Evolutionary conservation across 2,329 filamentous ascomycete species (phyloP).

Genomic region (Apiospora phragmitis): DNA sequence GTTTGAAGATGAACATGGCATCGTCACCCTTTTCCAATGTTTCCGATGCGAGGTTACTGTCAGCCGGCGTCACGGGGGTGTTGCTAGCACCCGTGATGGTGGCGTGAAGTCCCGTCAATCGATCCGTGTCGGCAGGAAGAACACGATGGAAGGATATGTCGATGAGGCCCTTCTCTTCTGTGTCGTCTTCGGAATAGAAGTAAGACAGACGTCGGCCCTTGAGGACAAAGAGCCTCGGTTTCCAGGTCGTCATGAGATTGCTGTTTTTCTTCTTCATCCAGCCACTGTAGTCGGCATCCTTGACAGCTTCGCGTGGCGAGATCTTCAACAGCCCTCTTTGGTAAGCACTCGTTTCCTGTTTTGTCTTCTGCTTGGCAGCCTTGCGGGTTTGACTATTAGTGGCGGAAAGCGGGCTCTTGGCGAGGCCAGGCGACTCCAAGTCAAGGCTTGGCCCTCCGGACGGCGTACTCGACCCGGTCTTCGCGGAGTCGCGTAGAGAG

Average conservation of each 20-base stretch:
- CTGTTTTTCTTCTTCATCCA: constrained; percentile 99
- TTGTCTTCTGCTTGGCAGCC: constrained; percentile 67
- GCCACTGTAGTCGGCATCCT: constrained; percentile 86
- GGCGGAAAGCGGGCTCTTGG: constrained; percentile 54
- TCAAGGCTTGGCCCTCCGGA: constrained; percentile 72
- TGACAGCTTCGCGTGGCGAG: constrained; percentile 78
- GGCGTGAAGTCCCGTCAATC: constrained; percentile 86
- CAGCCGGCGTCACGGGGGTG: constrained; percentile 57
- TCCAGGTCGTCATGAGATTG: constrained; percentile 96
- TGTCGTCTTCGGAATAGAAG: constrained; percentile 92
- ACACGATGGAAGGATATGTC: constrained; percentile 98
- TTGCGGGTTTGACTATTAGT: constrained; percentile 42
- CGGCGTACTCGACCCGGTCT: constrained; percentile 71
- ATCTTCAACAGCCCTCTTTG: constrained; percentile 82
- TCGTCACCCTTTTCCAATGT: constrained; percentile 54
- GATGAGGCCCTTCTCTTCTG: constrained; percentile 91
- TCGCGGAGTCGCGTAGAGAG: constrained; percentile 51
- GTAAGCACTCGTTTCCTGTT: constrained; percentile 95
- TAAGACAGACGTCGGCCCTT: constrained; percentile 90
- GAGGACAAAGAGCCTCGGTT: constrained; percentile 91
- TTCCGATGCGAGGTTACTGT: constrained; percentile 42
- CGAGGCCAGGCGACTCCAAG: constrained; percentile 69
- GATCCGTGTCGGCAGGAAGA: constrained; percentile 89
- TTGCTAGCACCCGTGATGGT: constrained; percentile 84
- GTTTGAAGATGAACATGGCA: constrained; percentile 95